Evolutionary conservation across 1,139 yeast genomes (phyloP), one percentile per base, ranked within the genome.

Genomic region (Nematodospora anomalae): DNA sequence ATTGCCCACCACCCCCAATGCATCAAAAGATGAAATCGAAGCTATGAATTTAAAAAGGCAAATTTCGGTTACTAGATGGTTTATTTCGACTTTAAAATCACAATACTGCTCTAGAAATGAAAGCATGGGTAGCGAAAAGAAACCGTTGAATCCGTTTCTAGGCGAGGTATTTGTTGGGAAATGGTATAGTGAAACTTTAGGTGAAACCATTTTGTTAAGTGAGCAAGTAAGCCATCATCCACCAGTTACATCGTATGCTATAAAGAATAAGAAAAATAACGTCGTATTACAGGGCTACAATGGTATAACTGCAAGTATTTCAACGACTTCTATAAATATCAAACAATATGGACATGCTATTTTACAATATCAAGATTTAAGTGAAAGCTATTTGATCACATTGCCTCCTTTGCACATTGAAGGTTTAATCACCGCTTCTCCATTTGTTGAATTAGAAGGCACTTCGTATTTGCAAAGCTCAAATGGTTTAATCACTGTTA

Each of bases 151-250:
- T 59, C 97, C 97, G 33, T 90, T 90, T 54, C 68, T 92, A 50
- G 97, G 97, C 38, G 97, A 90, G 63, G 71, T 88, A 30, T 92
- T 89, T 52, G 85, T 87, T 26, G 97, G 96, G 35, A 80, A 83
- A 55, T 88, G 96, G 95, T 82, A 78, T 47, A 57, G 61, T 20
- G 74, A 71, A 24, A 46, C 52, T 16, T 60, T 75, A 9, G 94
- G 95, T 22, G 90, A 83, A 45, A 84, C 96, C 13, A 62, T 76
- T 12, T 70, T 90, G 45, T 71, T 87, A 38, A 79, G 90, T 41
- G 97, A 92, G 61, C 97, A 92, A 63, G 97, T 90, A 14, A 80
- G 89, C 45, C 97, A 90, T 63, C 97, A 90, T 57, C 97, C 97
- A 12, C 97, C 97, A 15, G 82, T 86, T 24, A 89, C 97, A 12